Base-by-base conservation (phyloP, 495 filamentous ascomycete genomes). In the Podospora pseudoanserina region DNA sequence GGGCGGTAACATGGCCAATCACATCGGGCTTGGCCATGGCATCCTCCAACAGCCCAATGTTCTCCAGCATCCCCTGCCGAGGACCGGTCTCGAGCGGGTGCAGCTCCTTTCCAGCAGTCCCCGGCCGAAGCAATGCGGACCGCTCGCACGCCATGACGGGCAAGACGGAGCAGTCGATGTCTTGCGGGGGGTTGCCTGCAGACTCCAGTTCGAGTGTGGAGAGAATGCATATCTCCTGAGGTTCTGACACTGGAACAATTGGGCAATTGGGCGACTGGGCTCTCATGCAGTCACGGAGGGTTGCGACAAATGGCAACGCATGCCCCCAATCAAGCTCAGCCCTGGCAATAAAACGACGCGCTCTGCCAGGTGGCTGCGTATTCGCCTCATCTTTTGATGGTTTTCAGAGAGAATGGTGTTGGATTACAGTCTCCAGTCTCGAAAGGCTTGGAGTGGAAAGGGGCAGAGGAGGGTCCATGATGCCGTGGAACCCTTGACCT, bases 1-100 rank as follows among this genome's bases (percentile, higher is more conserved):
- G 77, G 80, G 80, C 80, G 80, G 74, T 74, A 80, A 80, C 73
- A 68, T 60, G 68, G 66, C 80, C 80, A 82, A 82, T 82, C 73
- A 81, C 9, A 67, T n/a, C 6, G n/a, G 55, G n/a, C 55, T 58
- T 58, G 55, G n/a, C 23, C 55, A 58, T 4, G 60, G 66, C 71
- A 56, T 64, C 26, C 71, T 69, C 57, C 71, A 56, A 63, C 27
- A 64, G 63, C 28, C 71, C 70, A 63, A 73, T 56, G 62, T 30
- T 64, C 60, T 65, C 63, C 68, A 69, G 72, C 74, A 70, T 71
- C 69, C 71, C 67, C 64, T 66, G 66, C 63, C 70, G 60, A 64
- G 58, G 61, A 59, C 34, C 18, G 19, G 56, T 66, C 44, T 65
- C 15, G 69, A 62, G 58, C 60, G 49, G 65, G 60, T 65, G 49